A percentile compares a stretch with the other conserved stretches of the same genome.
phyloP scores from a whole-genome alignment of 371 early-diverging fungal genomes.

The Mortierella sp. region DNA sequence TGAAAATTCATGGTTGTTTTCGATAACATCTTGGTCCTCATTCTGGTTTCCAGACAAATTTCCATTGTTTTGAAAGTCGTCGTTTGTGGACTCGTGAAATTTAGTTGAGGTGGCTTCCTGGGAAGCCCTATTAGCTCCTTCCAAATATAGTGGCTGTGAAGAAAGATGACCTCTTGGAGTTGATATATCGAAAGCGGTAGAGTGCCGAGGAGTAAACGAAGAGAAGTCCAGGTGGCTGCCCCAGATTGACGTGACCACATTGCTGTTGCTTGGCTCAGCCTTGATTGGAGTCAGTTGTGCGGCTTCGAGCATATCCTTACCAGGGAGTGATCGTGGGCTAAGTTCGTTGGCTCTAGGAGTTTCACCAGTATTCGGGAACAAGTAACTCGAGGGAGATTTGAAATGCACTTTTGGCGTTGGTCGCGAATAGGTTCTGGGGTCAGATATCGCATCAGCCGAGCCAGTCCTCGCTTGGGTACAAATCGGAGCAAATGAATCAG shows the following conservation, averaged over 20 bases:
- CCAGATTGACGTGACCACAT: background rate
- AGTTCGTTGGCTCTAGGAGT: background rate
- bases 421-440: background rate
- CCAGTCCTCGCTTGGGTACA: background rate
- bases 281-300: background rate
- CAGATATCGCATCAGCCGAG: background rate
- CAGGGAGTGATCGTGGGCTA: background rate
- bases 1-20: background rate
- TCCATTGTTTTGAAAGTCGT: background rate
- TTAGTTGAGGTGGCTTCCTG: background rate
- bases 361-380: background rate
- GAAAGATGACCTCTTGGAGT: background rate
- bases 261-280: background rate
- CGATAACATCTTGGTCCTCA: too few species aligned
- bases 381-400: background rate
- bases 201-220: background rate
- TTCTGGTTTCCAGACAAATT: too few species aligned
- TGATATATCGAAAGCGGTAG: background rate
- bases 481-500: background rate
- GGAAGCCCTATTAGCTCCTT: too few species aligned
- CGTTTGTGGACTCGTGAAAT: background rate
- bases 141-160: background rate
- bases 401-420: background rate
- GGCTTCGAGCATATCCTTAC: background rate
- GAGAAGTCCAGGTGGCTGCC: background rate